phyloP scores from a whole-genome alignment of 2,329 filamentous ascomycete genomes.

The Lomentospora prolificans region DNA sequence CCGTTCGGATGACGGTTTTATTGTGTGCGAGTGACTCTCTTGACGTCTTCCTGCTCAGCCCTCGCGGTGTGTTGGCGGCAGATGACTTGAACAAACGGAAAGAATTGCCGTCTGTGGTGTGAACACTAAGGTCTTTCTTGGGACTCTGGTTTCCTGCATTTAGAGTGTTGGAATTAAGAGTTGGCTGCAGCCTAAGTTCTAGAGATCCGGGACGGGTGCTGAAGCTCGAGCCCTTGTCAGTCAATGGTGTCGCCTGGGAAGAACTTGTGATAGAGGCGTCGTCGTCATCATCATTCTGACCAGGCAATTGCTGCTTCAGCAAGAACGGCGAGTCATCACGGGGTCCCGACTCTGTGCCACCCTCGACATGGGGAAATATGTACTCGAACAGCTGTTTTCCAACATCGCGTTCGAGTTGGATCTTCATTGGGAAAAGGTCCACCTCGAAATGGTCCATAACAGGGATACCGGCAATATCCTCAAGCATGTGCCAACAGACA shows the following conservation, averaged over 20 bases:
- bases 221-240: constrained; percentile 41
- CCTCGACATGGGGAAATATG: constrained; percentile 79
- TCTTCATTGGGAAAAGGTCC: constrained; percentile 81
- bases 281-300: constrained; percentile 39
- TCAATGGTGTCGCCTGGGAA: constrained; percentile 22
- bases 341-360: constrained; percentile 33
- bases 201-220: constrained; percentile 61
- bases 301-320: constrained; percentile 34
- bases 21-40: constrained; percentile 42
- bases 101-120: constrained; percentile 36
- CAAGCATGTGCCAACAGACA: constrained; percentile 96
- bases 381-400: constrained; percentile 94
- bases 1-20: constrained; percentile 31
- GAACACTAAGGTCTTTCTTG: constrained; percentile 38
- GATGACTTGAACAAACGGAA: constrained; percentile 42
- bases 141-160: constrained; percentile 21
- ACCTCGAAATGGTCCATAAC: constrained; percentile 97
- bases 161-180: constrained; percentile 48
- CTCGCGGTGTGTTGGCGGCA: constrained; percentile 28
- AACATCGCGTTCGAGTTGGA: constrained; percentile 87
- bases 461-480: constrained; percentile 93
- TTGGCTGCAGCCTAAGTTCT: constrained; percentile 75
- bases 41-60: constrained; percentile 39
- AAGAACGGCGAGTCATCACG: constrained; percentile 54
- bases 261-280: constrained; percentile 26